Evolutionary conservation across 441 rosid species (phyloP).

Genomic region (Arabidopsis lyrata): DNA sequence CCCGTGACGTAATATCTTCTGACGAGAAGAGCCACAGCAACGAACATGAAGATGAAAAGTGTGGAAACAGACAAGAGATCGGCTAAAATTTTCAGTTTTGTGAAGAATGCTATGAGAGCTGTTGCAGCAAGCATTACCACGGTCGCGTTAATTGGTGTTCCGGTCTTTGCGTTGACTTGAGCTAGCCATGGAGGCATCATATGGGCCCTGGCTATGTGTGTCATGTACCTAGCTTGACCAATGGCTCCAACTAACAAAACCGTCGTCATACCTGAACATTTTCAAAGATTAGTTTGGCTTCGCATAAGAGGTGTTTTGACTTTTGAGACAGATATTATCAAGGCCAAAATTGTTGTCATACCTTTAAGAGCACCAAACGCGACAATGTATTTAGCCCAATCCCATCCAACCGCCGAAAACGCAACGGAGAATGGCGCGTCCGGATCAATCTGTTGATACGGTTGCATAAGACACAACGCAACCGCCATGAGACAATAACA

Average conservation of each 20-base stretch:
- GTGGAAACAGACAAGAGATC: conserved; percentile 73
- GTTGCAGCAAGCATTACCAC: conserved; percentile 65
- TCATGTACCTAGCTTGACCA: conserved; percentile 79
- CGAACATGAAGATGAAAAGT: conserved; percentile 74
- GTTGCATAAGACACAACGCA: conserved; percentile 70
- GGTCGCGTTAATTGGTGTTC: conserved; percentile 79
- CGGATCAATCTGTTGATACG: conserved; percentile 43
- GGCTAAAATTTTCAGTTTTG: conserved; percentile 57
- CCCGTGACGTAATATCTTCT: conserved; percentile 74
- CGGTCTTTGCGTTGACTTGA: conserved; percentile 62
- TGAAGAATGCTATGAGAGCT: conserved; percentile 71
- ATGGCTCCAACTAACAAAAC: conserved; percentile 68
- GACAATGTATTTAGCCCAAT: conserved; percentile 83
- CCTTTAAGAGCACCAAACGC: conserved; percentile 80
- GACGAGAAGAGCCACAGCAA: conserved; percentile 73
- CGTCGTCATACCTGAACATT: conserved; percentile 63
- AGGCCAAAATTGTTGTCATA: conserved; percentile 5
- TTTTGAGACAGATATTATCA: no score
- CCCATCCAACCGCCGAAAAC: conserved; percentile 62
- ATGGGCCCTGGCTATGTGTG: conserved; percentile 82
- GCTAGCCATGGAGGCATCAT: conserved; percentile 93
- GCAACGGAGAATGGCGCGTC: conserved; percentile 80
- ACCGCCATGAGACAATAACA: conserved; percentile 63
- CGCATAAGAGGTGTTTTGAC: no score
- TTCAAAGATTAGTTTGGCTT: neutral